Percentiles rank a stretch among this genome's conserved stretches.
phyloP scores from a whole-genome alignment of 352 stramenopile species.

The Phytophthora melonis region DNA sequence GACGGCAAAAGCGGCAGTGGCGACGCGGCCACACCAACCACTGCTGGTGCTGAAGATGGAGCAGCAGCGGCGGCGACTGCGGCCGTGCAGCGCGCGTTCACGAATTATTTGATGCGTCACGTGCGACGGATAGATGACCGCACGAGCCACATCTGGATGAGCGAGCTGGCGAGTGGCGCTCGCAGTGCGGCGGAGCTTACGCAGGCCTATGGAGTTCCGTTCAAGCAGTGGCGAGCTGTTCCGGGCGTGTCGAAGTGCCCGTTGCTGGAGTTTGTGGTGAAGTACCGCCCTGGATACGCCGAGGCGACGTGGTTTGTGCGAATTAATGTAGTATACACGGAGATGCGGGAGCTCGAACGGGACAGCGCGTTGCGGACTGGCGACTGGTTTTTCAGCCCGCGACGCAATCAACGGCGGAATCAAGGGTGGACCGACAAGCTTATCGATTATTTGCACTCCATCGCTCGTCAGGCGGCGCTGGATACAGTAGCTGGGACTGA shows the following conservation, averaged over 20 bases:
- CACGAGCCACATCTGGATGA: slow-evolving; percentile 87
- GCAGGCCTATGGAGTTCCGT: slow-evolving; percentile 80
- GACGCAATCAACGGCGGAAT: slow-evolving; percentile 71
- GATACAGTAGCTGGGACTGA: slow-evolving; percentile 34
- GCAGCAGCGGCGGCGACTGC: slow-evolving; percentile 9
- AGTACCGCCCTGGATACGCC: slow-evolving; percentile 71
- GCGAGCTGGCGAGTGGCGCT: slow-evolving; percentile 68
- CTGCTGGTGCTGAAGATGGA: slow-evolving; percentile 16
- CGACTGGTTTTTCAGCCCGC: slow-evolving; percentile 87
- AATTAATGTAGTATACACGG: slow-evolving; percentile 89
- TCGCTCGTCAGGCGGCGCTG: slow-evolving; percentile 60
- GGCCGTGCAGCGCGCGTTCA: slow-evolving; percentile 67
- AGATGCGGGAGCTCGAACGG: slow-evolving; percentile 87
- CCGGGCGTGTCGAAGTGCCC: slow-evolving; percentile 82
- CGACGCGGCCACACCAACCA: not conserved
- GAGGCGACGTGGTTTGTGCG: slow-evolving; percentile 88
- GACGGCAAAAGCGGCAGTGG: slow-evolving; percentile 20
- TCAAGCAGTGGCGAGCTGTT: slow-evolving; percentile 86
- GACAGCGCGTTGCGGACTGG: slow-evolving; percentile 64
- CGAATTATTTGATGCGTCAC: slow-evolving; percentile 84
- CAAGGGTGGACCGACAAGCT: slow-evolving; percentile 87
- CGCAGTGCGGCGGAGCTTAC: slow-evolving; percentile 76
- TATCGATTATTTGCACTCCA: slow-evolving; percentile 73
- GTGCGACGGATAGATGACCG: slow-evolving; percentile 82
- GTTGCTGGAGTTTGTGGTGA: slow-evolving; percentile 80